phyloP scores from a whole-genome alignment of 305 asterid species.

The Solanum hybrid region DNA sequence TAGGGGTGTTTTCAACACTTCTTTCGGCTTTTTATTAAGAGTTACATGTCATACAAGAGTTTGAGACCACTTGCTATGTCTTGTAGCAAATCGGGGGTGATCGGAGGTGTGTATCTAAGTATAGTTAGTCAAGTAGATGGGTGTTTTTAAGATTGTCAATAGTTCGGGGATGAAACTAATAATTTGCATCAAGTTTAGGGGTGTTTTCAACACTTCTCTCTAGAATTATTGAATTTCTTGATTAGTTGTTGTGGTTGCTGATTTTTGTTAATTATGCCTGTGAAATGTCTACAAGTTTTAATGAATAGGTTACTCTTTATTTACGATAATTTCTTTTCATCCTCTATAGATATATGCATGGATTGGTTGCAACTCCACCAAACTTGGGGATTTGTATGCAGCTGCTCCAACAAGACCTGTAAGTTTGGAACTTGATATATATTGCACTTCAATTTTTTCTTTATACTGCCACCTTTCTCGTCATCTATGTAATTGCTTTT shows the following conservation, averaged over 20 bases:
- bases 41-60: too few relatives aligned
- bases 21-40: too few relatives aligned
- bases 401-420: constrained; percentile 78
- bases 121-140: too few relatives aligned
- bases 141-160: too few relatives aligned
- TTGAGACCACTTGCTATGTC: too few relatives aligned
- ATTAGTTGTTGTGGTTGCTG: background rate
- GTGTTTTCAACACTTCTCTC: too few relatives aligned
- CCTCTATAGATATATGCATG: constrained; percentile 71
- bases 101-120: too few relatives aligned
- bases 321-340: background rate
- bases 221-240: background rate
- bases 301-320: background rate
- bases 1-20: too few relatives aligned
- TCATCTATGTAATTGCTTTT: background rate
- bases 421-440: constrained; percentile 20
- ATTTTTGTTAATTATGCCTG: background rate
- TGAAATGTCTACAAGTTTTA: background rate
- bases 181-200: too few relatives aligned
- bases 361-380: constrained; percentile 78
- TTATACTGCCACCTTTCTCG: background rate
- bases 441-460: background rate
- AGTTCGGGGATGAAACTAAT: too few relatives aligned
- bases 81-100: too few relatives aligned
- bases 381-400: constrained; percentile 78